Base-by-base conservation (phyloP, 176 grass and related monocot species). In the Echinochloa phyllopogon region DNA sequence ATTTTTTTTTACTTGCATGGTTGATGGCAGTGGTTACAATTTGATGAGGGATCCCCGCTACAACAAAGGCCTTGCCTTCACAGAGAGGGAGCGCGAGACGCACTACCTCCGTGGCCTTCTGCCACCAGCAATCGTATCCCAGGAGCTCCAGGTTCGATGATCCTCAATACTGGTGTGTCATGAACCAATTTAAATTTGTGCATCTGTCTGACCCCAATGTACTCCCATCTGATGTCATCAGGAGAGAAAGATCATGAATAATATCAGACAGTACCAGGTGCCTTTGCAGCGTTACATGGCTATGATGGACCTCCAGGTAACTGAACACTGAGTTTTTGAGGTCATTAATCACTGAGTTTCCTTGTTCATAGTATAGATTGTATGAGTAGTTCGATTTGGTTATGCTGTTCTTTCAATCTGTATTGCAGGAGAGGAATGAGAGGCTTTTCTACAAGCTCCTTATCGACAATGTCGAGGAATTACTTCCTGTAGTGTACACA, bases 401-500 rank as follows among this genome's bases (percentile, higher is more conserved):
- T 64, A 73, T 12, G 4, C 40, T 83, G 60, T 39, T 83, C 5
- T 65, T 76, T 69, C 3, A 3, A 82, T 92, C 24, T 14, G 3
- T 85, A 88, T 83, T 91, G 64, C 80, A 99, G 93, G 93, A 99
- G 82, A 66, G 91, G 61, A 99, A 99, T 79, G 91, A 96, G 82
- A 99, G 94, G 71, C 91, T 99, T 52, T 99, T 99, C 82, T 96
- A 99, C 87, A 99, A 99, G 71, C 79, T 99, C 58, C 91, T 96
- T 6, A 87, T 96, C 20, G 89, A 96, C 64, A 94, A 99, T 78
- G 93, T 99, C 5, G 96, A 99, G 78, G 96, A 99, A 72, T 87
- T 96, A 23, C 96, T 99, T 75, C 96, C 96, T 10, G 62, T 99
- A 64, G 96, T 99, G 25, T 98, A 98, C 74, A 98, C 96, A 25